Base-by-base conservation (phyloP, 192 early-diverging fungal species). In the Chytriomyces confervae region DNA sequence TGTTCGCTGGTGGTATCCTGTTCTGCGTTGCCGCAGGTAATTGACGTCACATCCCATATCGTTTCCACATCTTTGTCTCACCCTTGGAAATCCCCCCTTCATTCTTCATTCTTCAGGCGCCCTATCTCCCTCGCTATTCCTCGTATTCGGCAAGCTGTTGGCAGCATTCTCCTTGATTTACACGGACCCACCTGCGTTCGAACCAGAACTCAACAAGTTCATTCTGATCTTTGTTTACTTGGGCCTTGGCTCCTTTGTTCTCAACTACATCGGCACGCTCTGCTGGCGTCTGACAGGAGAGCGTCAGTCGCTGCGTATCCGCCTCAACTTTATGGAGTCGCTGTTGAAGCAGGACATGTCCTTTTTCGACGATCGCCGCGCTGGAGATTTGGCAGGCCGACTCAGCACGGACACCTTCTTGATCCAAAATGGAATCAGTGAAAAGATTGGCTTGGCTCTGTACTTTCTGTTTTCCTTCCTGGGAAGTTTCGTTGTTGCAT, bases 401-500 rank as follows among this genome's bases (percentile, higher is more conserved):
- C 79, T 87, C 1, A 76, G 82, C 6, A 61, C 68, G 7, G 87
- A 89, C 78, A 83, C 79, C 36, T 29, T 69, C 27, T 53, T 79
- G 43, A 82, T 88, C 20, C 87, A 88, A 65, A 80, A 80, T 10
- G 87, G 87, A 10, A 81, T 89, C 63, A 71, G 70, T 10, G 87
- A 89, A 18, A 89, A 89, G 78, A 78, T 84, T 61, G 85, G 87
- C n/a, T n/a, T 82, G 16, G 62, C 78, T 36, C 20, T 86, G 51
- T 80, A 84, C 72, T 82, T 64, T 36, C 6, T 77, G 5, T 29
- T 43, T 18, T 69, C 77, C 23, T 81, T 78, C 69, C 36, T 81
- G 47, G 80, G 66, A 48, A 74, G 79, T 20, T 81, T 82, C 50
- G 48, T 80, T 16, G 57, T 74, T 29, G 69, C 69, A 3, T 72